Percentiles rank a stretch among this genome's conserved stretches.
phyloP scores from a whole-genome alignment of 257 asterid species.

The Petrea volubilis region DNA sequence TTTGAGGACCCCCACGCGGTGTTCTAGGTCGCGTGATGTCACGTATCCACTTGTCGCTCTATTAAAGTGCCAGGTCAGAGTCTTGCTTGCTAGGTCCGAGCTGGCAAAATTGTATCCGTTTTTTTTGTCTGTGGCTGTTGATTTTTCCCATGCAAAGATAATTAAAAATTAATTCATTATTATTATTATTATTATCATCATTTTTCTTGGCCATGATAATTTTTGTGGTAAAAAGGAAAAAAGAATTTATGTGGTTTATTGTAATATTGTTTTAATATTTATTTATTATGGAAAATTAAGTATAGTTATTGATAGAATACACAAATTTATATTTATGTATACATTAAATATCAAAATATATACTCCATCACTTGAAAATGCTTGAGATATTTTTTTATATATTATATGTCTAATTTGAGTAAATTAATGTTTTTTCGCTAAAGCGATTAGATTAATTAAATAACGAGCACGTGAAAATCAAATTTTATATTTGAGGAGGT shows the following conservation, averaged over 20 bases:
- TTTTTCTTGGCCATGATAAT: not conserved
- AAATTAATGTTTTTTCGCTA: not conserved
- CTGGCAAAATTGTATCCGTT: not conserved
- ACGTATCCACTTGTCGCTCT: not conserved
- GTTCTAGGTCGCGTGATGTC: not conserved
- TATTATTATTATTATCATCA: not conserved
- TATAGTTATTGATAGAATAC: not conserved
- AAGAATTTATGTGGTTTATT: not conserved
- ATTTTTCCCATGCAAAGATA: not conserved
- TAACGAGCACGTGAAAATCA: not conserved
- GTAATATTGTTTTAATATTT: not conserved
- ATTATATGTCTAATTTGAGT: no score
- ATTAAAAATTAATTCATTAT: not conserved
- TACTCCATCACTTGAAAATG: no score
- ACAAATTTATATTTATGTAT: not conserved
- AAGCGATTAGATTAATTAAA: not conserved
- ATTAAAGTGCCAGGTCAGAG: not conserved
- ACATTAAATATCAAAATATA: no score
- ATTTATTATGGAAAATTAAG: not conserved
- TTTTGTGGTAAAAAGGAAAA: not conserved
- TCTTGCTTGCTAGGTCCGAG: not conserved
- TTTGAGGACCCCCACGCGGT: slow-evolving; percentile 1
- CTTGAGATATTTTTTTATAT: no score
- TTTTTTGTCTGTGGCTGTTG: not conserved
- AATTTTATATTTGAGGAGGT: no score